Base-by-base conservation (phyloP, 176 grass and related monocot genomes). In the Oryza brachyantha region DNA sequence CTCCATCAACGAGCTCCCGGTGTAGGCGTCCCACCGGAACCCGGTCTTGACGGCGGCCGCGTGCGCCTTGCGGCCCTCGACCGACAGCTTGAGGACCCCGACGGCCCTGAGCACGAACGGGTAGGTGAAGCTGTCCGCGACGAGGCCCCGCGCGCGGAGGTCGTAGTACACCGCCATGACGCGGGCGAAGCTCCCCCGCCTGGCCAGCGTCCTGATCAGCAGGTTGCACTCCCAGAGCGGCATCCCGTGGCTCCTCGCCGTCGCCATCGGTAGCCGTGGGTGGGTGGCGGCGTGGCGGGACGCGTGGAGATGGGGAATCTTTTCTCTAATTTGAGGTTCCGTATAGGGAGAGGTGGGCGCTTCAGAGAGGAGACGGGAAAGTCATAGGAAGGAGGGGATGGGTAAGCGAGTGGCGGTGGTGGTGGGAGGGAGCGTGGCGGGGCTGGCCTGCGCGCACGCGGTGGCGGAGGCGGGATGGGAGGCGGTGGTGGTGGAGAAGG, bases 391-490 rank as follows among this genome's bases (percentile, higher is more conserved):
- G 13, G 57, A 29, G 37, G 27, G 50, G 35, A 82, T 83, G 78
- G 90, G 69, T 7, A 75, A 78, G 70, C 52, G 88, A n/a, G 80
- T 88, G 69, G 90, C 86, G 7, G 86, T 88, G 29, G 92, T 94
- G 76, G 86, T 95, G 70, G 92, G 96, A 70, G 90, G 96, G 72
- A 91, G 96, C 83, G 87, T 95, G 12, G 87, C 92, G 8, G 92
- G 96, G 26, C 61, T 95, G 39, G 87, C 87, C 4, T 94, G 92
- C 78, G 96, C 92, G 12, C 96, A 94, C 71, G 96, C 90, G 40
- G 74, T 78, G 40, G 82, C 91, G 61, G 68, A 41, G 8, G 87
- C 74, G 65, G 90, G 90, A 16, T 94, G 92, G 95, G 66, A 86
- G 22, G 66, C 34, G 29, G 76, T 89, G 42, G 87, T 98, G 50